phyloP scores from a whole-genome alignment of 257 asterid genomes.

The Pogostemon cablin region DNA sequence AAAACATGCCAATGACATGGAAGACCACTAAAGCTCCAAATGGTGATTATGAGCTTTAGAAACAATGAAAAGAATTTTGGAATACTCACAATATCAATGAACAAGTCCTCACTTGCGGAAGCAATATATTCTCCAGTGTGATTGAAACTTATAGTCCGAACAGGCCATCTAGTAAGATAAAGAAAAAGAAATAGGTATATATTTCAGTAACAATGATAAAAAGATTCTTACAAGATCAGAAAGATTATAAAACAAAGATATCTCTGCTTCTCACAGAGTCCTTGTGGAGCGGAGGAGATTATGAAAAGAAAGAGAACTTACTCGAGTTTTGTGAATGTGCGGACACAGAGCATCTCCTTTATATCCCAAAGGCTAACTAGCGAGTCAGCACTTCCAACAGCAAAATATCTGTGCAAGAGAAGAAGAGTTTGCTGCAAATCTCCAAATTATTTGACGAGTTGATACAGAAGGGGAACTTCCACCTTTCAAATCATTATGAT shows the following conservation, averaged over 20 bases:
- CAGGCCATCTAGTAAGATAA: slow-evolving; percentile 82
- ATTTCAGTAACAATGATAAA: slow-evolving; percentile 3
- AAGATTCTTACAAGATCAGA: neutral
- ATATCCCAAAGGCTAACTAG: slow-evolving; percentile 97
- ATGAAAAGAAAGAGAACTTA: slow-evolving; percentile 44
- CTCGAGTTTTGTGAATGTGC: slow-evolving; percentile 94
- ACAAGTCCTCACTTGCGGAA: slow-evolving; percentile 95
- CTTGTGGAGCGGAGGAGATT: neutral
- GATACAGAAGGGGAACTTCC: slow-evolving; percentile 14
- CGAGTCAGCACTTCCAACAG: slow-evolving; percentile 99
- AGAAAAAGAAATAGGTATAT: slow-evolving; percentile 9
- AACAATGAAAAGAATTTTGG: slow-evolving; percentile 11
- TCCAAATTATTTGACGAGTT: slow-evolving; percentile 3
- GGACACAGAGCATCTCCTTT: slow-evolving; percentile 93
- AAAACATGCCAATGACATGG: slow-evolving; percentile 13
- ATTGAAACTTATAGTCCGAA: slow-evolving; percentile 93
- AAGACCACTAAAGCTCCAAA: neutral
- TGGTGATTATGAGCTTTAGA: slow-evolving; percentile 6
- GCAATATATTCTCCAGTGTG: slow-evolving; percentile 94
- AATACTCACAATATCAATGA: slow-evolving; percentile 84
- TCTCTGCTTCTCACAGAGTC: slow-evolving; percentile 19
- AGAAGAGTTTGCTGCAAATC: slow-evolving; percentile 21
- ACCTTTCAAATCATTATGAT: slow-evolving; percentile 8
- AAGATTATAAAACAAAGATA: neutral
- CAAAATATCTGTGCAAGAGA: slow-evolving; percentile 67